Evolutionary conservation across 1,284 basidiomycete species (phyloP).

Genomic region (Chalciporus sp.): DNA sequence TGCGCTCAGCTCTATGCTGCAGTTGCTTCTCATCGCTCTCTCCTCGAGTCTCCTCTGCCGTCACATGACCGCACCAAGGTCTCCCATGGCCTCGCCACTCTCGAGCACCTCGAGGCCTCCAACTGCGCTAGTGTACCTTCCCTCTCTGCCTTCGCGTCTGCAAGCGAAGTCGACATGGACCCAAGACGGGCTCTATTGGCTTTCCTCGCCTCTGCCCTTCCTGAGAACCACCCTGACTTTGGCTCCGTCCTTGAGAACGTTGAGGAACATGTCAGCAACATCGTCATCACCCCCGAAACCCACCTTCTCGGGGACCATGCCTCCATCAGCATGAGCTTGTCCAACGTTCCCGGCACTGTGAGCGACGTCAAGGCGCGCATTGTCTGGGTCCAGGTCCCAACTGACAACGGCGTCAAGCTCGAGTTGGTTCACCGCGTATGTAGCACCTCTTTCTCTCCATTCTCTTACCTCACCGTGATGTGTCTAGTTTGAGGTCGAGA

Average conservation of each 20-base stretch:
- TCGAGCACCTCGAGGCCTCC: conserved; percentile 49
- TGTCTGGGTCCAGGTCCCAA: conserved; percentile 74
- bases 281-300: conserved; percentile 50
- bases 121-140: conserved; percentile 56
- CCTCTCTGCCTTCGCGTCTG: conserved; percentile 14
- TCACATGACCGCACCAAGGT: conserved; percentile 17
- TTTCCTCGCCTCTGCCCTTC: conserved; percentile 79
- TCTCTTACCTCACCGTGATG: background rate
- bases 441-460: background rate
- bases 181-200: conserved; percentile 56
- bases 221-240: conserved; percentile 44
- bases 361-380: conserved; percentile 72
- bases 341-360: conserved; percentile 68
- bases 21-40: conserved; percentile 21
- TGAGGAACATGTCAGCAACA: conserved; percentile 50
- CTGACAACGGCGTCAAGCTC: conserved; percentile 52
- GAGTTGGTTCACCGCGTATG: conserved; percentile 52
- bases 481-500: conserved; percentile 77
- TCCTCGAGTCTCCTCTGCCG: conserved; percentile 12
- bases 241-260: conserved; percentile 56
- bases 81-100: conserved; percentile 32
- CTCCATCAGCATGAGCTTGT: conserved; percentile 32
- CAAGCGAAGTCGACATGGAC: conserved; percentile 29
- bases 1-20: conserved; percentile 50
- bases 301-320: conserved; percentile 55